These are phyloP conservation scores for Nakaseomyces uthaithaninus DNA, from an alignment of 1,139 yeast genomes.

Conservation along the genomic window DNA sequence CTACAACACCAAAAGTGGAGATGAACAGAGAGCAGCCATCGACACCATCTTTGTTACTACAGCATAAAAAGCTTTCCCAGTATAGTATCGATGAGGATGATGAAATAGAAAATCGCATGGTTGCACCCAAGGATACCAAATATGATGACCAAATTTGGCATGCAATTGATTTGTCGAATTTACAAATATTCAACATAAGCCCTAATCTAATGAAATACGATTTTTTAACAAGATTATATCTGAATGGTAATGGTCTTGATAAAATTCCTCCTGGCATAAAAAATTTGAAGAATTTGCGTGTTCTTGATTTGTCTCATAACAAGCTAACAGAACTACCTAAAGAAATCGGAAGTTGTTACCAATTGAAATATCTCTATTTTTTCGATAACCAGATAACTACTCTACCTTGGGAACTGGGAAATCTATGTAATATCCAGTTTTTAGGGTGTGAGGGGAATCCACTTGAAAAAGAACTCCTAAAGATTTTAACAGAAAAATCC, in stretches of 20 bases:
- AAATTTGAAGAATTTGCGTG: conserved; percentile 64
- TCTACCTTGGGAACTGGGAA: conserved; percentile 81
- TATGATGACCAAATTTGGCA: conserved; percentile 76
- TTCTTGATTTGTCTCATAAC: conserved; percentile 80
- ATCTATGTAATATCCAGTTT: conserved; percentile 73
- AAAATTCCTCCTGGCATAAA: conserved; percentile 62
- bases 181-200: conserved; percentile 64
- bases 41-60: conserved; percentile 38
- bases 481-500: conserved; percentile 71
- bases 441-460: conserved; percentile 94
- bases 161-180: conserved; percentile 86
- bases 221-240: conserved; percentile 77
- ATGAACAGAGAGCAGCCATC: conserved; percentile 23
- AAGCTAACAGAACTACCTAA: conserved; percentile 61
- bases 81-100: conserved; percentile 63
- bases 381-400: conserved; percentile 77
- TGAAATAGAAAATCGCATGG: conserved; percentile 46
- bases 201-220: conserved; percentile 72
- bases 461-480: conserved; percentile 54
- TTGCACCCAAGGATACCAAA: conserved; percentile 60
- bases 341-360: conserved; percentile 76
- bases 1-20: conserved; percentile 30
- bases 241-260: conserved; percentile 77
- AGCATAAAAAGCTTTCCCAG: conserved; percentile 52
- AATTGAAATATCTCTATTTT: conserved; percentile 70